Conservation (phyloP, 768 basidiomycete genomes). For the Leucocoprinus sp. region DNA sequence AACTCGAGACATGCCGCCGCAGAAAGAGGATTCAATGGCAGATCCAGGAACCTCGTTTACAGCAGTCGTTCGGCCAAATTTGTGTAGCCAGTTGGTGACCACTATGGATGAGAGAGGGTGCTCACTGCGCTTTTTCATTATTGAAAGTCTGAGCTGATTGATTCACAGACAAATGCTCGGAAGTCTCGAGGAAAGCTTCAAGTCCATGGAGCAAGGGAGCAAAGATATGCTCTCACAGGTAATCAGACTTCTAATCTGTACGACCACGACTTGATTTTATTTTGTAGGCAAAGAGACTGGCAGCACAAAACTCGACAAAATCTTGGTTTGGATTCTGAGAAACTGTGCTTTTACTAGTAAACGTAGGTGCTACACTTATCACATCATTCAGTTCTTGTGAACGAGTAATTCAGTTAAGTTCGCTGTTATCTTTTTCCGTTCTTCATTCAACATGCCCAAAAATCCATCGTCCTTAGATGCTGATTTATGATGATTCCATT, state of each 20-base stretch:
- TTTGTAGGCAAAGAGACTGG: conserved; percentile 51
- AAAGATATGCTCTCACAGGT: conserved; percentile 61
- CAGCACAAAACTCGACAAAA: conserved; percentile 55
- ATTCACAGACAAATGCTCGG: conserved; percentile 48
- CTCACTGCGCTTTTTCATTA: conserved; percentile 10
- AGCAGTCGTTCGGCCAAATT: conserved; percentile 26
- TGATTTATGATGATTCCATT: conserved; percentile 36
- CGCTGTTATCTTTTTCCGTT: conserved; percentile 34
- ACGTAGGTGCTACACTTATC: background rate
- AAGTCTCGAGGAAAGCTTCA: conserved; percentile 54
- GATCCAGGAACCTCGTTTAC: conserved; percentile 20
- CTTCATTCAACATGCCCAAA: conserved; percentile 35
- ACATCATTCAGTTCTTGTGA: conserved; percentile 13
- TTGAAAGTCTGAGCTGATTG: background rate
- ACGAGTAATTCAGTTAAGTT: conserved; percentile 26
- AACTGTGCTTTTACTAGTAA: background rate
- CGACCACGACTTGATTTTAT: background rate
- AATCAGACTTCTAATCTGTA: background rate
- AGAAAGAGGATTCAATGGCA: conserved; percentile 3
- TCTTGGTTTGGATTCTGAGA: conserved; percentile 55
- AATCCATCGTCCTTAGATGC: conserved; percentile 32
- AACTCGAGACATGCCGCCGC: conserved; percentile 6
- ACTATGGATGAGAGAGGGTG: conserved; percentile 62
- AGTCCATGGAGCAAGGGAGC: conserved; percentile 58
- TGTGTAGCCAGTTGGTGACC: conserved; percentile 41